Evolutionary conservation across 78 protist genomes (phyloP), one percentile per base, ranked within the genome.

Genomic region (Dictyostelium capitatum): DNA sequence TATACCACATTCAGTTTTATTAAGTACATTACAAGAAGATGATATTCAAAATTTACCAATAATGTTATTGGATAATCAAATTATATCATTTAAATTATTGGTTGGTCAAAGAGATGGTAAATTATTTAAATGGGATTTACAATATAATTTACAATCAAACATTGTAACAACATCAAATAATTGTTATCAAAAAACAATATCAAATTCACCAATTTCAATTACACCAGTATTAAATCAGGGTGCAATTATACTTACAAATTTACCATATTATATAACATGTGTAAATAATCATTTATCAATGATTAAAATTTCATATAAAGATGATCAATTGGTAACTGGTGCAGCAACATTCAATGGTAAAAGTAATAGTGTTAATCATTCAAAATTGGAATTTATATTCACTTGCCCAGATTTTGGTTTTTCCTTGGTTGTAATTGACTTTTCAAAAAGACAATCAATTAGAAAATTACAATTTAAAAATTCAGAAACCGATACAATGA

Each of bases 1-100:
- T 14, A 77, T 87, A n/a, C 93, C 93, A 23, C 83, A 87, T 57
- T 77, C 84, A 11, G 78, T 87, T n/a, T 32, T 67, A 67, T 32
- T 67, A 67, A 67, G 75, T 32, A 64, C 37, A 12, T 23, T 87
- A 56, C 23, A n/a, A 64, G 37, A 75, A 48, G 51, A 51, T 19
- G 5, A 43, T n/a, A 43, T 41, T 15, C 79, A 72, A 72, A 25
- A 67, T 67, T 51, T 51, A 51, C 43, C 43, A 37, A n/a, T n/a
- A n/a, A 37, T 37, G 43, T 1, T 37, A 37, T 37, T 1, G 43
- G 70, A 62, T 62, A 67, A 67, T 67, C 48, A 67, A 67, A 25
- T 32, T 12, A 51, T 51, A 14, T 50, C 57, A 10, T 37, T 64
- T 28, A 74, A 87, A 62, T n/a, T 87, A 3, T 19, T 87, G 10